These are phyloP conservation scores for Musa acuminata DNA, from an alignment of 176 grass and related monocot species.

Conservation along the genomic window DNA sequence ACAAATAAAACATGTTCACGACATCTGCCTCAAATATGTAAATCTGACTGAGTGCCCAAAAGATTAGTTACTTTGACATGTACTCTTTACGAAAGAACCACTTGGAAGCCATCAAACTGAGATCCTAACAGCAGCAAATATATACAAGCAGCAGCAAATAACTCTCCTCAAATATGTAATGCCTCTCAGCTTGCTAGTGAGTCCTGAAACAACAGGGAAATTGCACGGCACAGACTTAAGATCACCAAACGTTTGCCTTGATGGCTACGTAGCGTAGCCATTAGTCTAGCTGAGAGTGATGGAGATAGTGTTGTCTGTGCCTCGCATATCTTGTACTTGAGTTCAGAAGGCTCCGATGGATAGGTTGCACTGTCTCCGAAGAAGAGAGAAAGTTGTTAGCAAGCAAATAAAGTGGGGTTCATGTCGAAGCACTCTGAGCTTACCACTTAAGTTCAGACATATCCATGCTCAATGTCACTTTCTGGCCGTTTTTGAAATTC, in stretches of 20 bases:
- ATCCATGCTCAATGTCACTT: slow-evolving; percentile 43
- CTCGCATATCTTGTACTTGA: slow-evolving; percentile 40
- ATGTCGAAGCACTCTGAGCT: slow-evolving; percentile 13
- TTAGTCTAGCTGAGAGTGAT: slow-evolving; percentile 17
- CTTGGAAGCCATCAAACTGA: too few relatives aligned
- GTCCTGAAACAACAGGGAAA: slow-evolving; percentile 31
- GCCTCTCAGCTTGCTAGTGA: slow-evolving; percentile 13
- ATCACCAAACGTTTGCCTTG: slow-evolving; percentile 37
- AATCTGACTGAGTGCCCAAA: too few relatives aligned
- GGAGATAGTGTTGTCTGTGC: slow-evolving; percentile 44
- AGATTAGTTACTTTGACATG: too few relatives aligned
- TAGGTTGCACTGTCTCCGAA: slow-evolving; percentile 45
- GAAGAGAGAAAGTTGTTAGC: background rate
- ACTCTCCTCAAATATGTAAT: too few relatives aligned
- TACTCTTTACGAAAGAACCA: too few relatives aligned
- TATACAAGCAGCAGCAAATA: too few relatives aligned
- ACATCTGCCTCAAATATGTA: too few relatives aligned
- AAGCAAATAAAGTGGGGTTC: background rate
- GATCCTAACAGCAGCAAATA: too few relatives aligned
- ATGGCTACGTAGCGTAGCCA: slow-evolving; percentile 37
- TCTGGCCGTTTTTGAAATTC: slow-evolving; percentile 49
- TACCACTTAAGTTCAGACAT: slow-evolving; percentile 69
- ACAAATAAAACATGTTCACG: too few relatives aligned
- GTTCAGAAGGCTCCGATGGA: slow-evolving; percentile 59
- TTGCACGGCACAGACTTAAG: slow-evolving; percentile 47